A percentile compares a stretch with the other conserved stretches of the same genome.
Conservation (phyloP, 2,329 filamentous ascomycete genomes). For the Xylariales sp. region DNA sequence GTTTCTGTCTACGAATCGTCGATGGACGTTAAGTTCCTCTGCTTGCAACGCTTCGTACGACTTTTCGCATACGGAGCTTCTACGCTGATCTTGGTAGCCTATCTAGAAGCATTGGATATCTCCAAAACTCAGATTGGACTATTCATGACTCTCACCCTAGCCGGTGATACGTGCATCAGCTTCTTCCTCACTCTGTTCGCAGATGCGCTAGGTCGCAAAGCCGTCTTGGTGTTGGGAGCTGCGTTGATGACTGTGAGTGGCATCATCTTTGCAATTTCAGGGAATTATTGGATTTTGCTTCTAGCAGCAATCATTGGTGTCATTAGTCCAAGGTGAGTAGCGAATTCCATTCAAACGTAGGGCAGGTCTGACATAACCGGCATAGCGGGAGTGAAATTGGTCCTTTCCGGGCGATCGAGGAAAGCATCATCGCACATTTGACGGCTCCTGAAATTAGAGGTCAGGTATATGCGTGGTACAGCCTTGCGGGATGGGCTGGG, state of each 20-base stretch:
- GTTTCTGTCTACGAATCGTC: constrained; percentile 35
- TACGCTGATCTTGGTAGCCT: constrained; percentile 53
- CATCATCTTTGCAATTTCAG: constrained; percentile 45
- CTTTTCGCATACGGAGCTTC: constrained; percentile 59
- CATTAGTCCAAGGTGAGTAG: constrained; percentile 47
- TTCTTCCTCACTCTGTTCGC: constrained; percentile 55
- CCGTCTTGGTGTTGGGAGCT: constrained; percentile 50
- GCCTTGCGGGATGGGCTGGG: constrained; percentile 53
- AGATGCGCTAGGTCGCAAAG: constrained; percentile 51
- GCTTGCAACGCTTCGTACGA: constrained; percentile 54
- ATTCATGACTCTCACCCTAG: constrained; percentile 62
- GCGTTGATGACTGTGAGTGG: constrained; percentile 52
- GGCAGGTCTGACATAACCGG: neutral
- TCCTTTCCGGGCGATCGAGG: constrained; percentile 58
- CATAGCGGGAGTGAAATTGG: constrained; percentile 59
- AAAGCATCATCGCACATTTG: constrained; percentile 55
- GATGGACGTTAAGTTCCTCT: constrained; percentile 52
- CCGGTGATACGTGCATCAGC: constrained; percentile 55
- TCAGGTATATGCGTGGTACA: constrained; percentile 61
- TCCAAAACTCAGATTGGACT: constrained; percentile 51
- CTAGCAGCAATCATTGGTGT: constrained; percentile 55
- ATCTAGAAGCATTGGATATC: constrained; percentile 45
- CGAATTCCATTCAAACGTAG: no score
- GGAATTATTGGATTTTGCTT: constrained; percentile 55
- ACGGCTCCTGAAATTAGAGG: constrained; percentile 39